Conservation (phyloP, 1,284 basidiomycete genomes). For the Naganishia cerealis region DNA sequence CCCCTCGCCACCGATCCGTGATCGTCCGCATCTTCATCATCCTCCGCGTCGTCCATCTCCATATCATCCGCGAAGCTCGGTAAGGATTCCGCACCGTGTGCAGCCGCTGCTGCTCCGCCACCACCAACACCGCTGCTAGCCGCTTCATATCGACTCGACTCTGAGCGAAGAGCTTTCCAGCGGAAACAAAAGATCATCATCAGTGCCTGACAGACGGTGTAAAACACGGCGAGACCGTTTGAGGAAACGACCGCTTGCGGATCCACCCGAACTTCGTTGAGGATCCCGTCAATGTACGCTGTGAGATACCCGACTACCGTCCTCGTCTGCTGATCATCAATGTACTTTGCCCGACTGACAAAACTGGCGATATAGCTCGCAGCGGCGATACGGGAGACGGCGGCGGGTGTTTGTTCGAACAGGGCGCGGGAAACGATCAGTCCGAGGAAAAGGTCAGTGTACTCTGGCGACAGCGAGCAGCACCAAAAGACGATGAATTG, state of each 20-base stretch:
- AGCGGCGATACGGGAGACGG: conserved; percentile 79
- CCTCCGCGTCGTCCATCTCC: conserved; percentile 55
- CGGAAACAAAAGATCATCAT: conserved; percentile 98
- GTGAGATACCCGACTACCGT: conserved; percentile 80
- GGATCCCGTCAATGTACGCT: conserved; percentile 72
- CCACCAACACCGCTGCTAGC: neutral
- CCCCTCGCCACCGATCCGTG: conserved; percentile 35
- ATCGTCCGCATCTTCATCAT: conserved; percentile 46
- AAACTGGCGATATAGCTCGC: conserved; percentile 90
- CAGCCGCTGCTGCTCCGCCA: neutral
- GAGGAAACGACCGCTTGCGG: conserved; percentile 52
- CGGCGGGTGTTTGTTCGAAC: conserved; percentile 63
- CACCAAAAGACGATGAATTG: conserved; percentile 97
- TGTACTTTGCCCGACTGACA: conserved; percentile 84
- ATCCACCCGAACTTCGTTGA: conserved; percentile 66
- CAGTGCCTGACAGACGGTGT: conserved; percentile 87
- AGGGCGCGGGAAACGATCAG: conserved; percentile 85
- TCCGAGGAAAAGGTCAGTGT: conserved; percentile 89
- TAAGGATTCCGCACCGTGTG: conserved; percentile 46
- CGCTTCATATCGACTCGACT: conserved; percentile 7
- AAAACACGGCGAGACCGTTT: conserved; percentile 69
- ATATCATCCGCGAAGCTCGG: conserved; percentile 62
- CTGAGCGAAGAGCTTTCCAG: conserved; percentile 63
- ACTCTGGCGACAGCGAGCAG: conserved; percentile 81
- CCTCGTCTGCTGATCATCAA: conserved; percentile 73